Conservation (phyloP, 2,329 filamentous ascomycete genomes). For the Dryadomyces quercus-mongolicae region DNA sequence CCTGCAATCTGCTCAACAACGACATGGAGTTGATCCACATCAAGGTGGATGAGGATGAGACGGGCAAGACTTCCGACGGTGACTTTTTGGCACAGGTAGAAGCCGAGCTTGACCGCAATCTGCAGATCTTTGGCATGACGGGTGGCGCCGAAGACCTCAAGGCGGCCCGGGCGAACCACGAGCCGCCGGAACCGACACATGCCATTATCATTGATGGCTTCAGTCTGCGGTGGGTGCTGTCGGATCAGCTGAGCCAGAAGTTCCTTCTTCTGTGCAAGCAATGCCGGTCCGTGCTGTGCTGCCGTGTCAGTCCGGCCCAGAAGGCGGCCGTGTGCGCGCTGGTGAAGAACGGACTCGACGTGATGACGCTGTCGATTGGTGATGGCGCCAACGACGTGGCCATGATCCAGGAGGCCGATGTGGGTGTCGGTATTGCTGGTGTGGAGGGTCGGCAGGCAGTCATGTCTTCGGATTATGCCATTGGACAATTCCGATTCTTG, state of each 20-base stretch:
- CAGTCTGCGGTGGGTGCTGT: conserved; percentile 75
- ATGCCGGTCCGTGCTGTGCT: conserved; percentile 93
- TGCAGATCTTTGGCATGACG: conserved; percentile 63
- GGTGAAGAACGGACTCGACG: conserved; percentile 89
- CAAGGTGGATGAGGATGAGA: conserved; percentile 66
- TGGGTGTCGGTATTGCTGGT: conserved; percentile 92
- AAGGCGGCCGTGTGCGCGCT: conserved; percentile 95
- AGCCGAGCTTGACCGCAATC: conserved; percentile 60
- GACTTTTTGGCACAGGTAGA: conserved; percentile 46
- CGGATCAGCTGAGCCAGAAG: conserved; percentile 74
- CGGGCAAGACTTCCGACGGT: conserved; percentile 32
- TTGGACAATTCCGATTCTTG: conserved; percentile 85
- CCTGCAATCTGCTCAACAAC: conserved; percentile 93
- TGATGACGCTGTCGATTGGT: conserved; percentile 89
- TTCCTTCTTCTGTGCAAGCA: conserved; percentile 94
- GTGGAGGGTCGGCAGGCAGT: conserved; percentile 85
- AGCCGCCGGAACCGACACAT: conserved; percentile 76
- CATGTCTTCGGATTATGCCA: conserved; percentile 94
- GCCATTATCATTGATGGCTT: conserved; percentile 93
- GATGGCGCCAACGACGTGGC: conserved; percentile 94
- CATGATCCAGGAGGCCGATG: conserved; percentile 95
- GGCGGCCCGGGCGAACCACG: conserved; percentile 68
- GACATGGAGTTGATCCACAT: conserved; percentile 94
- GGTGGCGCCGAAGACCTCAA: conserved; percentile 79
- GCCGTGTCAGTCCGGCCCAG: conserved; percentile 90